phyloP scores from a whole-genome alignment of 768 basidiomycete genomes.

The Cubamyces lactineus region DNA sequence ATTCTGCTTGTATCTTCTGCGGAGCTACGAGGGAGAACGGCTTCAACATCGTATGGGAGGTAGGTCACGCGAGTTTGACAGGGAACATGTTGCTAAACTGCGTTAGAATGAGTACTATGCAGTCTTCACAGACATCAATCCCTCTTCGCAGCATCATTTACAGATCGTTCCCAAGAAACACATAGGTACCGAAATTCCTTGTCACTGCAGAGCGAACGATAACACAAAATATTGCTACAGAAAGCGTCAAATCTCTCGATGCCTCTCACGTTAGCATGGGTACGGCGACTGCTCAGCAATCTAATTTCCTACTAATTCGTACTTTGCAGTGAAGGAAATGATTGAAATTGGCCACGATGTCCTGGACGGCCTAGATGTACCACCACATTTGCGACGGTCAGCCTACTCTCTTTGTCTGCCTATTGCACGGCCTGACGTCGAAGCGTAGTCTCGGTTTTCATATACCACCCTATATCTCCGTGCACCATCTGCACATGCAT shows the following conservation, averaged over 20 bases:
- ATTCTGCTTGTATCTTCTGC: conserved; percentile 38
- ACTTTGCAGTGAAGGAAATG: conserved; percentile 48
- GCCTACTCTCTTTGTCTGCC: background rate
- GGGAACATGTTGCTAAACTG: background rate
- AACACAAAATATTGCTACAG: conserved; percentile 38
- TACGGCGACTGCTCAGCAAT: conserved; percentile 38
- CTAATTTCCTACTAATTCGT: background rate
- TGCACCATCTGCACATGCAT: conserved; percentile 77
- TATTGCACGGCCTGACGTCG: background rate
- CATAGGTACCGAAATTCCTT: conserved; percentile 33
- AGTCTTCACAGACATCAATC: conserved; percentile 41
- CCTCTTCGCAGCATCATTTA: conserved; percentile 41
- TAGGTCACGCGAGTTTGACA: conserved; percentile 15
- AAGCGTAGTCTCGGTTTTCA: conserved; percentile 73
- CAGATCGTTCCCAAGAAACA: conserved; percentile 42
- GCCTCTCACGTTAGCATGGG: conserved; percentile 52
- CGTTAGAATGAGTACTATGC: conserved; percentile 36
- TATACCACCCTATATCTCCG: conserved; percentile 76
- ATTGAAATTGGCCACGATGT: conserved; percentile 52
- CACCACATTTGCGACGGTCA: conserved; percentile 49
- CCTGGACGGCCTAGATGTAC: conserved; percentile 52
- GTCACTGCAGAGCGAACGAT: background rate
- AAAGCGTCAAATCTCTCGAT: conserved; percentile 54
- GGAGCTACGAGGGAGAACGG: conserved; percentile 34
- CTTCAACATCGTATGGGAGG: conserved; percentile 41